Evolutionary conservation across 495 filamentous ascomycete species (phyloP), one percentile per base, ranked within the genome.

Genomic region (Lophiostoma macrostomum): DNA sequence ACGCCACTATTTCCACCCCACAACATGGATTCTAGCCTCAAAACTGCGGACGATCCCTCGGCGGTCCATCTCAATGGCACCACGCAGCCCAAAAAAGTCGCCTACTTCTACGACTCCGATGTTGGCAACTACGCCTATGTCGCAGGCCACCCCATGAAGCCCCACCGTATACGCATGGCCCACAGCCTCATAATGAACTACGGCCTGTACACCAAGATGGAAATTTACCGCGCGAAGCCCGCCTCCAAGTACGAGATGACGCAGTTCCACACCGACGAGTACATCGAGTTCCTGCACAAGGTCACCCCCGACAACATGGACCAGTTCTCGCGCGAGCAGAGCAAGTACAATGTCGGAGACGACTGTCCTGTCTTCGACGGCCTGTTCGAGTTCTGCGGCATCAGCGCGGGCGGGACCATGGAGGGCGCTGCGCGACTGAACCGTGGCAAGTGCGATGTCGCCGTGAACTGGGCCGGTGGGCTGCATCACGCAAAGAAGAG

Each of bases 301-400:
- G 94, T 99, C 19, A 97, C 93, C 0, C 94, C 93, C 4, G 93
- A 97, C 68, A 99, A 99, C 64, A 99, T 99, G 94, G 93, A 99
- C 53, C 74, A 78, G 18, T 97, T 86, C 61, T 79, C 85, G 41
- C 87, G 93, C 52, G 93, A 99, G 68, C 93, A 99, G 67, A 84
- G 84, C 41, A 91, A 93, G 60, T 98, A 95, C 76, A 98, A 97
- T 54, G 93, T 98, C 42, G 93, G 93, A 37, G 93, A 98, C 56
- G 93, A 98, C 60, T 97, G 93, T 67, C 93, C 93, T 0, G 91
- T 98, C 1, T 98, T 98, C 58, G 94, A 97, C 60, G 93, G 93
- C 20, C 81, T 98, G 2, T 98, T 96, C 62, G 91, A 98, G 66
- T 98, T 96, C 72, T 98, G 94, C 66, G 90, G 90, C 6, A 95